Evolutionary conservation across 1,139 yeast species (phyloP).

Genomic region (Maudiozyma humilis): DNA sequence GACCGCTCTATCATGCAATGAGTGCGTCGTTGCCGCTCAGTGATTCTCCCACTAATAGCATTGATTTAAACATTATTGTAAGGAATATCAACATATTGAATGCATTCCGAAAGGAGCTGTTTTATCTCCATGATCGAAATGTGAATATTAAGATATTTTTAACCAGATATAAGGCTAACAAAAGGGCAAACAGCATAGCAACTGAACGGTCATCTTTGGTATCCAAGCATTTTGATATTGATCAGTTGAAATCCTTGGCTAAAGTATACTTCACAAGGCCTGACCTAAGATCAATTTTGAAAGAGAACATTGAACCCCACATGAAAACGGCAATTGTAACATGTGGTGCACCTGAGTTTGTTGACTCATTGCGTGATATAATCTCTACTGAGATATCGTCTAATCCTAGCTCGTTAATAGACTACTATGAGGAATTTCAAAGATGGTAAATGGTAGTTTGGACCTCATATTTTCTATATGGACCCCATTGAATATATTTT

Average conservation of each 20-base stretch:
- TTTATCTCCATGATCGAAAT: slow-evolving; percentile 35
- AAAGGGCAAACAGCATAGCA: slow-evolving; percentile 1
- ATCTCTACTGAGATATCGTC: slow-evolving; percentile 27
- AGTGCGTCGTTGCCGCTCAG: slow-evolving; percentile 14
- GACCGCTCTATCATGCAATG: slow-evolving; percentile 35
- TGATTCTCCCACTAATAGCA: slow-evolving; percentile 24
- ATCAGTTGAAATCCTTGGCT: slow-evolving; percentile 24
- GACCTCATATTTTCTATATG: background rate
- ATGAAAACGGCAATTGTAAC: slow-evolving; percentile 39
- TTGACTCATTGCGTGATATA: slow-evolving; percentile 40
- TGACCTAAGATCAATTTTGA: slow-evolving; percentile 34
- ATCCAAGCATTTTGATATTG: slow-evolving; percentile 2
- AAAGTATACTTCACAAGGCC: slow-evolving; percentile 43
- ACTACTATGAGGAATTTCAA: slow-evolving; percentile 25
- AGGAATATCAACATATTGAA: slow-evolving; percentile 36
- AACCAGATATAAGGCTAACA: slow-evolving; percentile 11
- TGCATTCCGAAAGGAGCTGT: slow-evolving; percentile 30
- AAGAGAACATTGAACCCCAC: background rate
- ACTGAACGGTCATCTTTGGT: slow-evolving; percentile 21
- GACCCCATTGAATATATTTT: too few species aligned
- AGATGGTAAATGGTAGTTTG: slow-evolving; percentile 15
- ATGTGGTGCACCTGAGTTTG: slow-evolving; percentile 47
- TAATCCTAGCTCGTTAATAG: slow-evolving; percentile 13
- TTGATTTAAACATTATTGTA: slow-evolving; percentile 44
- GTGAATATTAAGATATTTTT: slow-evolving; percentile 30